Evolutionary conservation across 768 basidiomycete species (phyloP).

Genomic region (Scleroderma citrinum): DNA sequence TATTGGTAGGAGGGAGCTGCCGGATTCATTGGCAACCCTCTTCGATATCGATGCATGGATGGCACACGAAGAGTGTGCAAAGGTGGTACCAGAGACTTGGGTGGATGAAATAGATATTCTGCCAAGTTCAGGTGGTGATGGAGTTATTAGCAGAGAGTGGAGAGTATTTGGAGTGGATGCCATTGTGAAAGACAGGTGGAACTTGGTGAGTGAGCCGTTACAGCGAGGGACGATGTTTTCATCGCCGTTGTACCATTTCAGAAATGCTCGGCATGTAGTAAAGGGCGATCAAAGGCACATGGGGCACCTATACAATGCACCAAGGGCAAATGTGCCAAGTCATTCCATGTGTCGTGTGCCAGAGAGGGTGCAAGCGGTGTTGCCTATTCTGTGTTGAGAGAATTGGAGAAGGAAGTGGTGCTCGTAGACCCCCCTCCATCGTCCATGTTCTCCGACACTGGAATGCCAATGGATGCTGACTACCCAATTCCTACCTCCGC

Average conservation of each 20-base stretch:
- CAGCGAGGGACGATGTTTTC: background rate
- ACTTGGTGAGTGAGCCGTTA: conserved; percentile 52
- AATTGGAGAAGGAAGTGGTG: conserved; percentile 79
- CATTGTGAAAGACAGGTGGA: conserved; percentile 91
- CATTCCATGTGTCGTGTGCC: conserved; percentile 93
- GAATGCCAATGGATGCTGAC: background rate
- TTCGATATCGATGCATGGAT: conserved; percentile 43
- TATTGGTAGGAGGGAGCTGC: conserved; percentile 43
- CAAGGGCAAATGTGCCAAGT: conserved; percentile 88
- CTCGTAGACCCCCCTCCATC: conserved; percentile 40
- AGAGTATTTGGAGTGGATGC: conserved; percentile 81
- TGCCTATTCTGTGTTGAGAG: conserved; percentile 54
- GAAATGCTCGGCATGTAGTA: conserved; percentile 91
- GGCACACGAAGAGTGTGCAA: conserved; percentile 79
- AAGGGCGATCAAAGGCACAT: conserved; percentile 56
- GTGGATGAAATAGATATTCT: conserved; percentile 53
- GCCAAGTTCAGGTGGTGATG: conserved; percentile 20
- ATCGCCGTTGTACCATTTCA: conserved; percentile 24
- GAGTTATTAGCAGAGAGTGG: conserved; percentile 34
- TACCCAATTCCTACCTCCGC: conserved; percentile 2
- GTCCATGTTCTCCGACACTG: conserved; percentile 1
- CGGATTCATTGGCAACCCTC: conserved; percentile 29
- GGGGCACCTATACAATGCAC: conserved; percentile 90
- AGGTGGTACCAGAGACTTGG: conserved; percentile 87
- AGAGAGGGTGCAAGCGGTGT: conserved; percentile 46